Percentiles rank a stretch among this genome's conserved stretches.
These are phyloP conservation scores for Cystoderma amianthinum DNA, from an alignment of 768 basidiomycete genomes.

Conservation along the genomic window DNA sequence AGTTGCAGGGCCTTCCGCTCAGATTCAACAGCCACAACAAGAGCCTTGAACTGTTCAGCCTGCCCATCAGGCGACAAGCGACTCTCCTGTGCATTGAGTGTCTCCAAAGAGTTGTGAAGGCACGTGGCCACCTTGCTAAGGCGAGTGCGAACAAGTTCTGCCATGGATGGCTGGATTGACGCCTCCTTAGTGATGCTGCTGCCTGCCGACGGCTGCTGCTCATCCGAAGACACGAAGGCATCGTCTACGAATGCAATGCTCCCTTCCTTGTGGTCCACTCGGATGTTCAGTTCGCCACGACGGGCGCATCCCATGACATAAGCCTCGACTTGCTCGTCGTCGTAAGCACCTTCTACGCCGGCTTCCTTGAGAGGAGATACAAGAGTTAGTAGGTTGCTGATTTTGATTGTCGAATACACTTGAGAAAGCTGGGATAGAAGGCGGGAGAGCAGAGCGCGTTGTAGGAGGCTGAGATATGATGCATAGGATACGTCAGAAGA, in stretches of 20 bases:
- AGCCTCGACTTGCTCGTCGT: constrained; percentile 77
- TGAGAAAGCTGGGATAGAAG: constrained; percentile 88
- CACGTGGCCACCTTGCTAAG: constrained; percentile 69
- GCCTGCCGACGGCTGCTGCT: constrained; percentile 18
- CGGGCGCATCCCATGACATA: constrained; percentile 92
- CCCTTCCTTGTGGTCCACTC: constrained; percentile 83
- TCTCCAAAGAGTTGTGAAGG: constrained; percentile 63
- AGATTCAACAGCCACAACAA: constrained; percentile 58
- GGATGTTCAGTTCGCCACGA: constrained; percentile 78
- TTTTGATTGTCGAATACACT: constrained; percentile 83
- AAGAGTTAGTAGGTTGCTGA: constrained; percentile 70
- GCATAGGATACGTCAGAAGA: constrained; percentile 53
- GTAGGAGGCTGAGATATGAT: constrained; percentile 83
- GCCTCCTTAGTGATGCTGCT: constrained; percentile 26
- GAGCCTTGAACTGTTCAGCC: constrained; percentile 45
- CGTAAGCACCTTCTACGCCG: constrained; percentile 46
- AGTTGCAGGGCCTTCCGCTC: constrained; percentile 76
- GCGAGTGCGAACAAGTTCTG: constrained; percentile 70
- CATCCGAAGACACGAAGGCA: constrained; percentile 46
- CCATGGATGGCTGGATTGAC: constrained; percentile 62
- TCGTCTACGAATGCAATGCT: constrained; percentile 83
- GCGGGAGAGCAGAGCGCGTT: constrained; percentile 86
- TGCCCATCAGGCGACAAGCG: constrained; percentile 46
- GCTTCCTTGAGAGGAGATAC: constrained; percentile 65
- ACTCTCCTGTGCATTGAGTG: constrained; percentile 35